Conservation (phyloP, 116 monocot genomes). For the Phalaenopsis hybrid region DNA sequence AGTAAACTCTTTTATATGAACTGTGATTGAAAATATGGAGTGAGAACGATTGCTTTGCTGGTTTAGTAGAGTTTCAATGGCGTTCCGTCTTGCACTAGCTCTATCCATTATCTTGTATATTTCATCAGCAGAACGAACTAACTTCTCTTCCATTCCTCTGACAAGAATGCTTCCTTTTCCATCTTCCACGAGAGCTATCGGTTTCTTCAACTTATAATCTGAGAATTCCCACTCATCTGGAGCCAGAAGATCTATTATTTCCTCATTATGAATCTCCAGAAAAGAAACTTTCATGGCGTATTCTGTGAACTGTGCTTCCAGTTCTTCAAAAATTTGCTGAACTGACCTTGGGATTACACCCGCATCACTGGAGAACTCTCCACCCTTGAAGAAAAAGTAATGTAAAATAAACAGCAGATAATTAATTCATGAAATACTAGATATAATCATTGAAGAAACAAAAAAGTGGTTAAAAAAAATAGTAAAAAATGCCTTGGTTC, state of each 20-base stretch:
- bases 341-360: constrained; percentile 85
- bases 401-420: background rate
- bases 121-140: constrained; percentile 65
- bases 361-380: constrained; percentile 49
- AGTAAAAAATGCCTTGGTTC: constrained; percentile 33
- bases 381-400: constrained; percentile 19
- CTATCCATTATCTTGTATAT: constrained; percentile 57
- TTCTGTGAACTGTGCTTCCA: constrained; percentile 62
- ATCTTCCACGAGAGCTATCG: constrained; percentile 85
- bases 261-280: constrained; percentile 88
- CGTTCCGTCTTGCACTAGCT: constrained; percentile 52
- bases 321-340: constrained; percentile 61
- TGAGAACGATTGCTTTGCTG: constrained; percentile 91
- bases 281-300: constrained; percentile 78
- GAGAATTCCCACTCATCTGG: constrained; percentile 35
- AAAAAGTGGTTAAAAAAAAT: background rate
- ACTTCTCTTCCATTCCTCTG: constrained; percentile 75
- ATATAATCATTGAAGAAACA: background rate
- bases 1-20: constrained; percentile 60
- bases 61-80: constrained; percentile 60
- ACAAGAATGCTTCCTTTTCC: constrained; percentile 79
- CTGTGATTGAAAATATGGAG: constrained; percentile 76
- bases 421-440: constrained; percentile 5
- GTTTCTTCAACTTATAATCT: constrained; percentile 55
- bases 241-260: constrained; percentile 76